Conservation (phyloP, 225 moss, liverwort and hornwort genomes). For the Physcomitrium patens region DNA sequence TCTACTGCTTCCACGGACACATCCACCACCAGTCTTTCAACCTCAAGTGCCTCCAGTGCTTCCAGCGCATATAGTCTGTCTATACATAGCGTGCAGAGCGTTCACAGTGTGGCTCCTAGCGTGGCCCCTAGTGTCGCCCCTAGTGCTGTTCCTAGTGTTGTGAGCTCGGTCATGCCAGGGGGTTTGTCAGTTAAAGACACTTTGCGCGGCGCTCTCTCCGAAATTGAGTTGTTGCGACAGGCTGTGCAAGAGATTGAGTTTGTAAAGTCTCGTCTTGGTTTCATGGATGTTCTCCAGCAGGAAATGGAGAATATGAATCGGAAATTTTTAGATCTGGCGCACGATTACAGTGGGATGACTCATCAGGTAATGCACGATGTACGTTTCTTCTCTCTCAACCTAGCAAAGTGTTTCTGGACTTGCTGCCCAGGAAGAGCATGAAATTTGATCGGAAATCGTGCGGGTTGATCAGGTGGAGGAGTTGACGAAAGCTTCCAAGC, state of each 20-base stretch:
- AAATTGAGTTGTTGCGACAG: conserved; percentile 30
- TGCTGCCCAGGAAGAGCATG: background rate
- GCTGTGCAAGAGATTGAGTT: conserved; percentile 37
- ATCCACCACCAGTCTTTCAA: conserved; percentile 22
- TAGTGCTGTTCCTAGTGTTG: conserved; percentile 15
- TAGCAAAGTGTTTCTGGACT: no score
- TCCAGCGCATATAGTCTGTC: conserved; percentile 6
- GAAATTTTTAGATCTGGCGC: conserved; percentile 41
- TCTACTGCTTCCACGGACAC: conserved; percentile 29
- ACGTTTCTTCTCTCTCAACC: background rate
- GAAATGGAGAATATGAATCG: conserved; percentile 29
- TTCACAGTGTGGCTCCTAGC: conserved; percentile 10
- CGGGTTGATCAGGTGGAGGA: conserved; percentile 31
- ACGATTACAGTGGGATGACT: conserved; percentile 38
- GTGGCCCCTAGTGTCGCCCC: conserved; percentile 19
- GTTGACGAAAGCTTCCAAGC: conserved; percentile 35
- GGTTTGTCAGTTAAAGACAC: conserved; percentile 32
- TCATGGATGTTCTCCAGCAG: conserved; percentile 32
- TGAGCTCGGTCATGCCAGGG: conserved; percentile 35
- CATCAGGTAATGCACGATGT: conserved; percentile 28
- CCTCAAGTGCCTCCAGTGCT: conserved; percentile 2
- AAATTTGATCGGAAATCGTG: background rate
- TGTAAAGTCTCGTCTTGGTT: conserved; percentile 30
- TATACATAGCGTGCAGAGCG: background rate
- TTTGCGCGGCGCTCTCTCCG: conserved; percentile 28